Evolutionary conservation across 1,284 basidiomycete species (phyloP).

Genomic region (Gomphus bonarii): DNA sequence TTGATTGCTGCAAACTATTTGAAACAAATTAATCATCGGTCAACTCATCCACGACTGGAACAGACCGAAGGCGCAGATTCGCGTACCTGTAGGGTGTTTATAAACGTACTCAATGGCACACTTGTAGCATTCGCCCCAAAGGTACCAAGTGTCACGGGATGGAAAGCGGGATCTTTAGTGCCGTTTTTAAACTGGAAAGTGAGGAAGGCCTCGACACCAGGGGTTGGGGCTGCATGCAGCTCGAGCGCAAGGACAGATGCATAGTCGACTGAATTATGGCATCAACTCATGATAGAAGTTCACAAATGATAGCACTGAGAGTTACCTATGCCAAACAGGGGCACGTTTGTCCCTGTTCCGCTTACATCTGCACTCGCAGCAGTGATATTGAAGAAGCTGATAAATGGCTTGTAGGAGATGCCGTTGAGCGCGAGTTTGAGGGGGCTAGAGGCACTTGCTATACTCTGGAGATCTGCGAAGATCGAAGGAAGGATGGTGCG

Average conservation of each 20-base stretch:
- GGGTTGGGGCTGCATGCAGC: conserved; percentile 58
- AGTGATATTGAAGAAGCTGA: conserved; percentile 76
- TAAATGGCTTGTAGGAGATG: conserved; percentile 83
- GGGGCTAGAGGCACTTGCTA: conserved; percentile 62
- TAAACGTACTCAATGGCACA: conserved; percentile 70
- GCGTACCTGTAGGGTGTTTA: conserved; percentile 61
- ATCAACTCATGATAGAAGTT: not conserved
- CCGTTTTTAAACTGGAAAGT: conserved; percentile 84
- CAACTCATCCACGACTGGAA: not conserved
- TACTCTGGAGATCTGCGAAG: conserved; percentile 51
- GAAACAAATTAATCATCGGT: not conserved
- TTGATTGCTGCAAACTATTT: conserved; percentile 22
- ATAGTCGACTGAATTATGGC: conserved; percentile 55
- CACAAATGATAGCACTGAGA: not conserved
- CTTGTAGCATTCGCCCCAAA: conserved; percentile 60
- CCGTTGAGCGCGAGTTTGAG: conserved; percentile 65
- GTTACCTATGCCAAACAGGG: conserved; percentile 42
- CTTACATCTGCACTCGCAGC: conserved; percentile 23
- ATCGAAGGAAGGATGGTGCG: conserved; percentile 67
- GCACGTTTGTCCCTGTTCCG: not conserved
- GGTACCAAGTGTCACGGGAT: conserved; percentile 35
- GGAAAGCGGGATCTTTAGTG: conserved; percentile 40
- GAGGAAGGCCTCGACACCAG: conserved; percentile 62
- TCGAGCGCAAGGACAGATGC: conserved; percentile 73
- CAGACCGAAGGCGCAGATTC: not conserved